phyloP scores from a whole-genome alignment of 2,329 filamentous ascomycete genomes.

The Ceratocystiopsis minuta region DNA sequence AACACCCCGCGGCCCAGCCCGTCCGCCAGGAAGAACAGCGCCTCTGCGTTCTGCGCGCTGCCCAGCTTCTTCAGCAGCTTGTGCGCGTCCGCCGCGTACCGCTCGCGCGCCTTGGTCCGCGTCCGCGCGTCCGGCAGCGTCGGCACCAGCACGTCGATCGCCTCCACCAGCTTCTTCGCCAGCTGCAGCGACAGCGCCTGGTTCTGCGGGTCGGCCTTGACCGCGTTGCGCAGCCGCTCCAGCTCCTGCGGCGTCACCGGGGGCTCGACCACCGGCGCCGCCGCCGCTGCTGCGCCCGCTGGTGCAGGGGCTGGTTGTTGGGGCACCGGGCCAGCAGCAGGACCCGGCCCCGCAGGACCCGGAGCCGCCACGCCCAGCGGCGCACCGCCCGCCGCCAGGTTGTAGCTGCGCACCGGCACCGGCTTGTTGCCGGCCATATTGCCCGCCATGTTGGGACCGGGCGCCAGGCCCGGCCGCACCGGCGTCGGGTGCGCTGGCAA shows the following conservation, averaged over 20 bases:
- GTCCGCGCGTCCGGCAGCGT: constrained; percentile 49
- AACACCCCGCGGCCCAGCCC: constrained; percentile 69
- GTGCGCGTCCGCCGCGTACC: constrained; percentile 68
- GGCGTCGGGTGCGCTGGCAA: constrained; percentile 44
- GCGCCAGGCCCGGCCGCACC: constrained; percentile 43
- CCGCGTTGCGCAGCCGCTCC: constrained; percentile 50
- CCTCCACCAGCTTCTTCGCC: constrained; percentile 74
- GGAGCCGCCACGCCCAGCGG: constrained; percentile 12
- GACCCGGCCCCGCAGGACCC: no score
- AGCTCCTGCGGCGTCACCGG: constrained; percentile 67
- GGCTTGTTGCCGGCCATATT: constrained; percentile 29
- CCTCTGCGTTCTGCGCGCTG: constrained; percentile 54
- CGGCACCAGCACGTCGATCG: constrained; percentile 55
- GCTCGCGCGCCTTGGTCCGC: constrained; percentile 59
- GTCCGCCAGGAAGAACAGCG: constrained; percentile 89
- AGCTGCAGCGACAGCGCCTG: constrained; percentile 52
- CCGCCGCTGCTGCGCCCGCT: constrained; percentile 12
- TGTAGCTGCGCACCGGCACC: constrained; percentile 38
- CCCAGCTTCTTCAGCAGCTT: constrained; percentile 85
- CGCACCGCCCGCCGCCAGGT: constrained; percentile 9
- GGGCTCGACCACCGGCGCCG: constrained; percentile 10
- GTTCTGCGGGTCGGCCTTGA: constrained; percentile 56
- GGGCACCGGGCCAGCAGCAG: no score
- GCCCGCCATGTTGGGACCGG: constrained; percentile 6
- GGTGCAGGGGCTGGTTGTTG: constrained; percentile 1